A percentile compares a stretch with the other conserved stretches of the same genome.
Evolutionary conservation across 2,329 filamentous ascomycete species (phyloP).

Genomic region (Paecilomyces variotii): DNA sequence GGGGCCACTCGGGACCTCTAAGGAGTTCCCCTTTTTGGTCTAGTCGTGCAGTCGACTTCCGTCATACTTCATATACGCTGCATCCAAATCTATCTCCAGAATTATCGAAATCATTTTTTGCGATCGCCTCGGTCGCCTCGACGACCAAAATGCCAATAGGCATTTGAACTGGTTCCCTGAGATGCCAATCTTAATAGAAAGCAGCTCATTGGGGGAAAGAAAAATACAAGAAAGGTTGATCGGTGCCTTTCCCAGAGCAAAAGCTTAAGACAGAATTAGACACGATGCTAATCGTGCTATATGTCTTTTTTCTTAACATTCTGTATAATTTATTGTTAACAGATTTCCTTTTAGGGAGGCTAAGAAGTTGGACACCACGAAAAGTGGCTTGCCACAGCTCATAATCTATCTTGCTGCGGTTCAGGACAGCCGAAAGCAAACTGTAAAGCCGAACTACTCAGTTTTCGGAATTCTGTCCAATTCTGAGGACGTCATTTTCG

Average conservation of each 20-base stretch:
- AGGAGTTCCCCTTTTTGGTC: too few relatives aligned
- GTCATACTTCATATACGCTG: background rate
- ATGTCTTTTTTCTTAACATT: background rate
- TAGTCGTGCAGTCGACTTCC: too few relatives aligned
- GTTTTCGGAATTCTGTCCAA: background rate
- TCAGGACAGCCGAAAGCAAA: background rate
- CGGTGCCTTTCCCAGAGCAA: background rate
- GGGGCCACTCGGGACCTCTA: too few relatives aligned
- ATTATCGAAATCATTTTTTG: background rate
- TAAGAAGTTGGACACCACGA: background rate
- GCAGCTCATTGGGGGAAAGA: background rate
- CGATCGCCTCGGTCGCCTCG: background rate
- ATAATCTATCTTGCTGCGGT: background rate
- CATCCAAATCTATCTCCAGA: background rate
- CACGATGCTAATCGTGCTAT: background rate
- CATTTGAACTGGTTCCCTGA: background rate
- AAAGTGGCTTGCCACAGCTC: background rate
- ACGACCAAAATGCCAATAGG: background rate
- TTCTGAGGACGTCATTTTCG: background rate
- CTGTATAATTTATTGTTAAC: background rate
- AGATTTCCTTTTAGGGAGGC: background rate
- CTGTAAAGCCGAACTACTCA: background rate
- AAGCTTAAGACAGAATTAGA: background rate
- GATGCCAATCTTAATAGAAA: background rate
- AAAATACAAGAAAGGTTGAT: background rate